Percentiles rank a stretch among this genome's conserved stretches.
Conservation (phyloP, 2,329 filamentous ascomycete genomes). For the Pseudocercospora macadamiae region DNA sequence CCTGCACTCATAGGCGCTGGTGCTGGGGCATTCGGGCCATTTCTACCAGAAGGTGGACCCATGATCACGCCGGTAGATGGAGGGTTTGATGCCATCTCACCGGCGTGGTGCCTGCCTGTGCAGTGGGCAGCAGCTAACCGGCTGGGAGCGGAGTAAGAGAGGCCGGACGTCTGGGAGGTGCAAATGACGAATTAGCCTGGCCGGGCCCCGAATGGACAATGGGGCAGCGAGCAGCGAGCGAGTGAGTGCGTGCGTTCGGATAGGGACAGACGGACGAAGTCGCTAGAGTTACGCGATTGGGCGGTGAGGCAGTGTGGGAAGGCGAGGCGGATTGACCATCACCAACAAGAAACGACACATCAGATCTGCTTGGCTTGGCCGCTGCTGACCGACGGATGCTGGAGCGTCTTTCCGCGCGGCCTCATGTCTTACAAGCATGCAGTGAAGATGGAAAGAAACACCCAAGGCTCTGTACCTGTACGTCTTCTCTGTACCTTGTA, state of each 20-base stretch:
- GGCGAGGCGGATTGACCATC: neutral
- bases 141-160: neutral
- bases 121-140: neutral
- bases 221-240: neutral
- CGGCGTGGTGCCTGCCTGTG: neutral
- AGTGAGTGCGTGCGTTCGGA: neutral
- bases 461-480: too few relatives aligned
- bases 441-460: neutral
- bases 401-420: neutral
- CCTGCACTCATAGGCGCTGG: conserved; percentile 22
- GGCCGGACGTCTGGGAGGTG: neutral
- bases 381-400: neutral
- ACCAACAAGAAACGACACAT: too few relatives aligned
- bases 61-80: conserved; percentile 36
- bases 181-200: neutral
- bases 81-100: conserved; percentile 34
- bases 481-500: too few relatives aligned
- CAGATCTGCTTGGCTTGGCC: too few relatives aligned
- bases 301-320: neutral
- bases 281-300: neutral
- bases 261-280: neutral
- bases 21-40: conserved; percentile 16
- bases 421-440: neutral
- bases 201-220: neutral
- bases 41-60: conserved; percentile 14